phyloP scores from a whole-genome alignment of 2,329 filamentous ascomycete species.

The Leptographium wingfieldii region DNA sequence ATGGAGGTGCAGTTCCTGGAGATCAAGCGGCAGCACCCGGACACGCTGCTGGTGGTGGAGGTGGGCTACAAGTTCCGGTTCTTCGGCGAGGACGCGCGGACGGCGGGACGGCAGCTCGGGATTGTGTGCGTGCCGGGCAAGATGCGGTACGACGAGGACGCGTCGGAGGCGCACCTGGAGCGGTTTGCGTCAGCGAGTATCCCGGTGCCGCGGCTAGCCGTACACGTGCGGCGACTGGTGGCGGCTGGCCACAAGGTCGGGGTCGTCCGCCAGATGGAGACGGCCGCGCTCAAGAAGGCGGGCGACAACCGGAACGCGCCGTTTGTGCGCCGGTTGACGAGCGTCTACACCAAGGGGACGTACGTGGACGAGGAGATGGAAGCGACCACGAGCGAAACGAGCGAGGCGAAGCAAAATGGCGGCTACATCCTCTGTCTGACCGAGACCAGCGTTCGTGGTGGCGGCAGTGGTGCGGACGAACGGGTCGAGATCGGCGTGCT shows the following conservation, averaged over 20 bases:
- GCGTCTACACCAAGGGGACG: slow-evolving; percentile 94
- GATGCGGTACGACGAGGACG: slow-evolving; percentile 84
- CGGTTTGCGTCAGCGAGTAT: slow-evolving; percentile 94
- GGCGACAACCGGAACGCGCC: slow-evolving; percentile 90
- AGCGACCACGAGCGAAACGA: background rate
- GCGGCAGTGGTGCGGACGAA: slow-evolving; percentile 61
- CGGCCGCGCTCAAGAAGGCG: slow-evolving; percentile 86
- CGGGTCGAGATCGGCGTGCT: slow-evolving; percentile 85
- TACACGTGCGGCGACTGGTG: slow-evolving; percentile 88
- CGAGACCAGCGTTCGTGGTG: slow-evolving; percentile 51
- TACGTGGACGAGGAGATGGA: slow-evolving; percentile 68
- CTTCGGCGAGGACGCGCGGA: slow-evolving; percentile 87
- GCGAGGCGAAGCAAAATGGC: slow-evolving; percentile 29
- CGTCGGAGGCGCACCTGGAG: slow-evolving; percentile 82
- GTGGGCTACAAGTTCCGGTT: slow-evolving; percentile 98
- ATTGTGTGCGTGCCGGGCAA: slow-evolving; percentile 97
- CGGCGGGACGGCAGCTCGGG: slow-evolving; percentile 77
- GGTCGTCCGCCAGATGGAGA: slow-evolving; percentile 88
- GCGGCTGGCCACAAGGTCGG: slow-evolving; percentile 92
- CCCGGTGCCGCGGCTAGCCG: slow-evolving; percentile 77
- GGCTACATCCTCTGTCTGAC: slow-evolving; percentile 93
- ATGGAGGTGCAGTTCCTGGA: slow-evolving; percentile 90
- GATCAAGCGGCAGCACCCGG: slow-evolving; percentile 83
- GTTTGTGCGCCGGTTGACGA: slow-evolving; percentile 85
- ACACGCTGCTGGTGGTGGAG: slow-evolving; percentile 82